phyloP scores from a whole-genome alignment of 352 stramenopile species.

The Pythium oligandrum region DNA sequence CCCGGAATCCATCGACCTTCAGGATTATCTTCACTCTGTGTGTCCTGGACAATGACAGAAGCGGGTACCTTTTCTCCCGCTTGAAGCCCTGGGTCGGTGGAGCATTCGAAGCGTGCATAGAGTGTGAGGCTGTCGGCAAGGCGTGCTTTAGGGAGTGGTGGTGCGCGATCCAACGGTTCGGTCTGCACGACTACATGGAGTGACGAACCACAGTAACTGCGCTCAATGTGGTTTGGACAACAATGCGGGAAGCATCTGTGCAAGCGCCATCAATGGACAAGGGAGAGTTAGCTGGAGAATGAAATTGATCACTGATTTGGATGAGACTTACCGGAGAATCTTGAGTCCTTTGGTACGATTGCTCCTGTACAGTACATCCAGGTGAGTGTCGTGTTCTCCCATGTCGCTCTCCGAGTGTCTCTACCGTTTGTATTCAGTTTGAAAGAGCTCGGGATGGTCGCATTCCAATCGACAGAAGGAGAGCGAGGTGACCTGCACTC shows the following conservation, averaged over 20 bases:
- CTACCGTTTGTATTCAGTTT: conserved; percentile 62
- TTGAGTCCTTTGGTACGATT: conserved; percentile 73
- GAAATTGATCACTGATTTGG: conserved; percentile 3
- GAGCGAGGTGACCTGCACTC: conserved; percentile 25
- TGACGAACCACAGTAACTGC: conserved; percentile 24
- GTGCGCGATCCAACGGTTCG: conserved; percentile 3
- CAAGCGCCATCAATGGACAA: neutral
- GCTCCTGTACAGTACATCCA: conserved; percentile 23
- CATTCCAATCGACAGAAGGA: conserved; percentile 59
- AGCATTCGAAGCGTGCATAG: conserved; percentile 32
- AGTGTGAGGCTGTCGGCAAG: conserved; percentile 20
- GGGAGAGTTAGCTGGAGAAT: neutral
- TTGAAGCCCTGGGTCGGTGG: conserved; percentile 21
- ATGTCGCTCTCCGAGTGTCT: neutral
- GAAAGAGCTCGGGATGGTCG: conserved; percentile 60
- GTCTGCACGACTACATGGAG: conserved; percentile 26
- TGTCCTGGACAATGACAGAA: conserved; percentile 22
- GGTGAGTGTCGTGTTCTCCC: conserved; percentile 2
- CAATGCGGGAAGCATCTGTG: conserved; percentile 22
- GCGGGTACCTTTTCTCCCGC: conserved; percentile 43
- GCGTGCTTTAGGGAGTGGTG: conserved; percentile 1
- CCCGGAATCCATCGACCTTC: conserved; percentile 57
- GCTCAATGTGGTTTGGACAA: conserved; percentile 21
- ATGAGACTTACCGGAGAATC: conserved; percentile 39
- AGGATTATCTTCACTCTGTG: conserved; percentile 52